These are phyloP conservation scores for Elaeis guineensis DNA, from an alignment of 176 grass and related monocot genomes.

Conservation along the genomic window DNA sequence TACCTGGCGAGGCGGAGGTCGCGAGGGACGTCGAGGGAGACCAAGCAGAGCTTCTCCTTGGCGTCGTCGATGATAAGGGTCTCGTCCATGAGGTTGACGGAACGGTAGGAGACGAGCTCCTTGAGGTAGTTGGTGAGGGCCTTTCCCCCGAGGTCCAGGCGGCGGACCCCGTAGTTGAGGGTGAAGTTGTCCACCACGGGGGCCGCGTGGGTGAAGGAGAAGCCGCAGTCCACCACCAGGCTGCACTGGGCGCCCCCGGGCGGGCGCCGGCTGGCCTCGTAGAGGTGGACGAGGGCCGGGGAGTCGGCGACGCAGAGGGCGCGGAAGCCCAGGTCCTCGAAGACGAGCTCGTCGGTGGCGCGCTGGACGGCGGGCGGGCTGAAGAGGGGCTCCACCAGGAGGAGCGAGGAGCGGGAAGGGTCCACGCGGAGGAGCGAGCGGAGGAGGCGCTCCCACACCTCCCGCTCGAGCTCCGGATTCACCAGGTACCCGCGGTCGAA, in stretches of 20 bases:
- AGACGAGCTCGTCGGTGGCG: conserved; percentile 73
- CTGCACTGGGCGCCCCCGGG: conserved; percentile 40
- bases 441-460: conserved; percentile 82
- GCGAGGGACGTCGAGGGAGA: conserved; percentile 71
- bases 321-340: conserved; percentile 79
- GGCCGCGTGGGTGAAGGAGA: conserved; percentile 87
- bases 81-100: conserved; percentile 94
- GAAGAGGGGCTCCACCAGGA: conserved; percentile 77
- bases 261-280: conserved; percentile 51
- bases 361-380: conserved; percentile 69
- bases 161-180: conserved; percentile 66
- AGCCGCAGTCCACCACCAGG: conserved; percentile 85
- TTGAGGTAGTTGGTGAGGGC: conserved; percentile 94
- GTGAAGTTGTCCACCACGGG: conserved; percentile 84
- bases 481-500: conserved; percentile 93
- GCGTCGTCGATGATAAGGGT: conserved; percentile 88
- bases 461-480: conserved; percentile 66
- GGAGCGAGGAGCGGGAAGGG: conserved; percentile 48
- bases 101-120: conserved; percentile 81
- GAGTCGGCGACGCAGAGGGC: conserved; percentile 73
- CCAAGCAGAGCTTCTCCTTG: conserved; percentile 92
- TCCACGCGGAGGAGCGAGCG: conserved; percentile 52
- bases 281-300: conserved; percentile 82
- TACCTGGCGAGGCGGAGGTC: conserved; percentile 77
- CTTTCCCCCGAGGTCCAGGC: conserved; percentile 93